Conservation (phyloP, 257 asterid genomes). For the Solanum chilense region DNA sequence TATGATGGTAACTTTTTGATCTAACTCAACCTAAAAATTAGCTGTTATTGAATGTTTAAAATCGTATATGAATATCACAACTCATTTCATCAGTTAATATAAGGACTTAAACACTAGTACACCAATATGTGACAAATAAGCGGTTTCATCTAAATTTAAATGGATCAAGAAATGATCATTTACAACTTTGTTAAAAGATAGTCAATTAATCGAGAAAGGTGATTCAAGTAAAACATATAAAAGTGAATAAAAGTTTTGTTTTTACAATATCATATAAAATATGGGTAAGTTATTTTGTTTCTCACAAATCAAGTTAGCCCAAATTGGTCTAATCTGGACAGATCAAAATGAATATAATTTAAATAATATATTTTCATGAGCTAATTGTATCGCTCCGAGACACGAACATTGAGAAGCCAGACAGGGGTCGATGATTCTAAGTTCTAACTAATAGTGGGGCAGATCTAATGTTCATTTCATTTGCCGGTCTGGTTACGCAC, state of each 20-base stretch:
- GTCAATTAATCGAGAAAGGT: background rate
- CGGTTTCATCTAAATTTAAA: background rate
- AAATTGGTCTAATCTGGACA: background rate
- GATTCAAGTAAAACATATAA: background rate
- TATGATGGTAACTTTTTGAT: background rate
- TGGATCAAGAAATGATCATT: background rate
- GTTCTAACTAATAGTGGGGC: background rate
- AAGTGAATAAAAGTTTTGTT: background rate
- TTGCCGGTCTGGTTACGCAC: background rate
- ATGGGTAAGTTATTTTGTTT: background rate
- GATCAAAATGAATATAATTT: background rate
- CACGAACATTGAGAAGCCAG: background rate
- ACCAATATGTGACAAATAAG: background rate
- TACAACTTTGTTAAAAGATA: rapidly evolving
- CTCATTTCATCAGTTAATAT: background rate
- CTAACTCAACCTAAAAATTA: rapidly evolving
- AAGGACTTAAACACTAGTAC: background rate
- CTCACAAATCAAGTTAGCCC: too few species aligned
- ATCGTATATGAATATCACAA: rapidly evolving
- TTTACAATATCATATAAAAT: background rate
- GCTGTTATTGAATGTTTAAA: too few species aligned
- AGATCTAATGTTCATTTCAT: background rate
- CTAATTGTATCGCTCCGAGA: background rate
- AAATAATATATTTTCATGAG: background rate
- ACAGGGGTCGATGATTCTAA: background rate